These are phyloP conservation scores for Leucaena leucocephala DNA, from an alignment of 306 rosid species.

Conservation along the genomic window DNA sequence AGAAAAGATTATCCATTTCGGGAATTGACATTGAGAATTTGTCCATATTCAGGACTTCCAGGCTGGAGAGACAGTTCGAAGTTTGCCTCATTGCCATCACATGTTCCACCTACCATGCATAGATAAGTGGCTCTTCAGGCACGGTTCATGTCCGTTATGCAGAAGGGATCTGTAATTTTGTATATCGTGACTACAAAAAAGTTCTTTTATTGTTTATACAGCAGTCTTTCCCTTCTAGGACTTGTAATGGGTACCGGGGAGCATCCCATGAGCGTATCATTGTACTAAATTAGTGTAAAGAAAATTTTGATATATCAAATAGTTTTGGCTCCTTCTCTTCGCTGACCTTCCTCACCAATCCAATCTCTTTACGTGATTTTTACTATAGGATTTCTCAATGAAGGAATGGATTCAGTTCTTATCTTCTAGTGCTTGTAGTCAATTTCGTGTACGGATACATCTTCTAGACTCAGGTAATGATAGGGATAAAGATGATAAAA, in stretches of 20 bases:
- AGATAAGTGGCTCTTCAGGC: conserved; percentile 95
- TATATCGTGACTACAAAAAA: conserved; percentile 45
- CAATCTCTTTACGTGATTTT: neutral
- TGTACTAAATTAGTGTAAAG: conserved; percentile 59
- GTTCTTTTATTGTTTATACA: conserved; percentile 54
- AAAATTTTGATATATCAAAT: conserved; percentile 49
- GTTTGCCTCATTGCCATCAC: conserved; percentile 97
- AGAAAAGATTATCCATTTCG: conserved; percentile 7
- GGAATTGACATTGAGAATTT: conserved; percentile 35
- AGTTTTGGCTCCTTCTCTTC: conserved; percentile 22
- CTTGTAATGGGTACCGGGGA: conserved; percentile 32
- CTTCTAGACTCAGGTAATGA: neutral
- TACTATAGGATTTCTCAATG: neutral
- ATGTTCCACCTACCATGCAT: conserved; percentile 98
- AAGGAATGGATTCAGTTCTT: neutral
- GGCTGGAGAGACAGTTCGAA: conserved; percentile 91
- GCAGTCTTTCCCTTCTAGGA: conserved; percentile 46
- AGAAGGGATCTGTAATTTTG: conserved; percentile 91
- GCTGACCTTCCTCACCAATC: neutral
- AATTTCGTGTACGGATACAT: neutral
- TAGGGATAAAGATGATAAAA: neutral
- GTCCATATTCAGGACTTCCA: conserved; percentile 78
- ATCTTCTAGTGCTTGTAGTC: neutral
- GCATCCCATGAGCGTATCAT: conserved; percentile 41
- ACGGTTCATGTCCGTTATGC: conserved; percentile 98